A percentile compares a stretch with the other conserved stretches of the same genome.
Evolutionary conservation across 164 flowering plant genomes (phyloP).

Genomic region (Buxus sempervirens): DNA sequence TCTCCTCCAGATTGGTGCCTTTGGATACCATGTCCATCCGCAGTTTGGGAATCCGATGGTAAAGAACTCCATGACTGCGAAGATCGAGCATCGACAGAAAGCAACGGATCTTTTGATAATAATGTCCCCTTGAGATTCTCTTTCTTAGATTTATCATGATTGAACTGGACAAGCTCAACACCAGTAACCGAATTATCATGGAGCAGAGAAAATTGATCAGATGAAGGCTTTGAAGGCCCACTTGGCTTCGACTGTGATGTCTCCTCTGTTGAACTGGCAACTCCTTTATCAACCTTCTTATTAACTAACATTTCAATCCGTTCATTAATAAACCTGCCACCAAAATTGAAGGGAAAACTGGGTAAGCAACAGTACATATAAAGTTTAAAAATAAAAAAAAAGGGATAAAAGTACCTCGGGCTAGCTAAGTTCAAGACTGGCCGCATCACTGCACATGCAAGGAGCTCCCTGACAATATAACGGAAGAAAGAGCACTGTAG

Average conservation of each 20-base stretch:
- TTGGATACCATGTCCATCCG: constrained; percentile 31
- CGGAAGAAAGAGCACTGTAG: constrained; percentile 83
- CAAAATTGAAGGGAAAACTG: constrained; percentile 16
- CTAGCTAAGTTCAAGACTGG: constrained; percentile 88
- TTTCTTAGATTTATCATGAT: constrained; percentile 38
- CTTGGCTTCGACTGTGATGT: constrained; percentile 38
- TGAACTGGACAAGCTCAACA: constrained; percentile 88
- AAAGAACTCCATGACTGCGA: constrained; percentile 60
- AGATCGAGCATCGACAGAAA: constrained; percentile 63
- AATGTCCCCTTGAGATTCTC: constrained; percentile 28
- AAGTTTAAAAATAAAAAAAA: background rate
- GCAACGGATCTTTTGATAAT: constrained; percentile 69
- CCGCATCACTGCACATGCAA: constrained; percentile 91
- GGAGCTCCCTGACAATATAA: constrained; percentile 74
- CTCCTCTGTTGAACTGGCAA: constrained; percentile 28
- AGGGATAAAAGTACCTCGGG: constrained; percentile 54
- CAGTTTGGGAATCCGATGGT: constrained; percentile 32
- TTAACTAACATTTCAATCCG: constrained; percentile 67
- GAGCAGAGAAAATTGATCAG: constrained; percentile 60
- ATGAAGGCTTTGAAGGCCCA: constrained; percentile 40
- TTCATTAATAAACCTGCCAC: constrained; percentile 89
- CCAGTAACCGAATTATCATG: constrained; percentile 70
- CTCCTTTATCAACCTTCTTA: constrained; percentile 58
- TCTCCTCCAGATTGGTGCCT: constrained; percentile 60
- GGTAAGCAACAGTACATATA: constrained; percentile 11